Conservation (phyloP, 352 stramenopile species). For the Phytophthora citricola region DNA sequence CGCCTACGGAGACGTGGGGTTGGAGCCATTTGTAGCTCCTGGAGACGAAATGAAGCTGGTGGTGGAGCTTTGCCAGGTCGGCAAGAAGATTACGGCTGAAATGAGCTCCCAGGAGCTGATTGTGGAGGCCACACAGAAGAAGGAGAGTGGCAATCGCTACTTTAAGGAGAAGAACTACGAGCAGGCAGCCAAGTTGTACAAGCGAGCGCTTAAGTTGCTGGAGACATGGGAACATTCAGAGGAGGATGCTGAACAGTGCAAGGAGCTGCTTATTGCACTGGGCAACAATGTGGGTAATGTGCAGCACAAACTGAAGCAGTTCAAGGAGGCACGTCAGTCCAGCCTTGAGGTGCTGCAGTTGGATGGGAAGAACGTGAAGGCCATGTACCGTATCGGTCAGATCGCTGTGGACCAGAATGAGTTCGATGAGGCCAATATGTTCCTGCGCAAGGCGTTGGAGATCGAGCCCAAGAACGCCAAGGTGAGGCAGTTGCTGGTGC, state of each 20-base stretch:
- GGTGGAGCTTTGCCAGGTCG: conserved; percentile 67
- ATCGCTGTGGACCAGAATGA: conserved; percentile 79
- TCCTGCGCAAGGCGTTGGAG: conserved; percentile 65
- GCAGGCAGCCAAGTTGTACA: conserved; percentile 85
- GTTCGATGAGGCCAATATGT: conserved; percentile 65
- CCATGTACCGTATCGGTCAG: conserved; percentile 77
- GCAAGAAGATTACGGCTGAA: conserved; percentile 71
- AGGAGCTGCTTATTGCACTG: conserved; percentile 75
- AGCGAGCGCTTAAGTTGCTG: conserved; percentile 82
- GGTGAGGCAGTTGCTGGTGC: conserved; percentile 64
- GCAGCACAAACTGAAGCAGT: conserved; percentile 77
- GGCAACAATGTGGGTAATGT: conserved; percentile 89
- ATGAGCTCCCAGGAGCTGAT: conserved; percentile 81
- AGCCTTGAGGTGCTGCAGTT: conserved; percentile 83
- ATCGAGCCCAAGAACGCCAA: conserved; percentile 75
- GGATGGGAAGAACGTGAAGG: conserved; percentile 78
- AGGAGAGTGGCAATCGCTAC: conserved; percentile 84
- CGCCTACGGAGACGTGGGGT: conserved; percentile 73
- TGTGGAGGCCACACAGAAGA: conserved; percentile 81
- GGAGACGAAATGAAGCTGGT: conserved; percentile 61
- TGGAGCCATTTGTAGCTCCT: conserved; percentile 55
- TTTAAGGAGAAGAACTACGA: conserved; percentile 87
- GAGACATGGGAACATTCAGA: conserved; percentile 76
- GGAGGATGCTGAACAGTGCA: conserved; percentile 61
- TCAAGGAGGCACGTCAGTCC: conserved; percentile 78